Evolutionary conservation across 345 rosid genomes (phyloP).

Genomic region (Physaria fendleri): DNA sequence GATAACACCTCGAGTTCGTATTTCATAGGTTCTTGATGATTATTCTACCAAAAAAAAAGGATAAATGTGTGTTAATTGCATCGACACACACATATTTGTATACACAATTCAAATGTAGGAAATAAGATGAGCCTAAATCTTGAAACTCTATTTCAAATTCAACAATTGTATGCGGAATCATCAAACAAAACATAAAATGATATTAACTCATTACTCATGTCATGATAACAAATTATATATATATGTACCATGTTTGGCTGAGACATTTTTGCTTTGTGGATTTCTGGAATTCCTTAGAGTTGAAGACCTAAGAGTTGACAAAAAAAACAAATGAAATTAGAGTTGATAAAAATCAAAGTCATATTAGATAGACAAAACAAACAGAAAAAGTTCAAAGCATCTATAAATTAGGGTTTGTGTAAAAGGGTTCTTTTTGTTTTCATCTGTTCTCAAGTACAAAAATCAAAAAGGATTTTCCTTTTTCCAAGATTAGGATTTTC

Average conservation of each 20-base stretch:
- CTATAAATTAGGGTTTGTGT: neutral
- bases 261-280: neutral
- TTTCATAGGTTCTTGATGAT: too few relatives aligned
- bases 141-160: too few relatives aligned
- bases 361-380: too few relatives aligned
- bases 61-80: neutral
- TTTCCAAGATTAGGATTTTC: neutral
- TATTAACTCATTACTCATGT: neutral
- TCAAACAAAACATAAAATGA: too few relatives aligned
- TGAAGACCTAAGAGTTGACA: slow-evolving; percentile 1
- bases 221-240: too few relatives aligned
- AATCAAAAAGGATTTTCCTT: too few relatives aligned
- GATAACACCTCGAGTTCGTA: slow-evolving; percentile 33
- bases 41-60: too few relatives aligned
- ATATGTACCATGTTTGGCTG: slow-evolving; percentile 8
- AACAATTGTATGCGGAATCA: too few relatives aligned
- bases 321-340: neutral
- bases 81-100: neutral
- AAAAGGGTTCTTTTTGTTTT: neutral
- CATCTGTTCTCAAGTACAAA: neutral
- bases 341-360: neutral
- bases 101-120: too few relatives aligned
- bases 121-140: neutral
- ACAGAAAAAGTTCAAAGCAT: neutral
- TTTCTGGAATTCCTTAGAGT: too few relatives aligned